A percentile compares a stretch with the other conserved stretches of the same genome.
Conservation (phyloP, 768 basidiomycete genomes). For the Russula earlei region DNA sequence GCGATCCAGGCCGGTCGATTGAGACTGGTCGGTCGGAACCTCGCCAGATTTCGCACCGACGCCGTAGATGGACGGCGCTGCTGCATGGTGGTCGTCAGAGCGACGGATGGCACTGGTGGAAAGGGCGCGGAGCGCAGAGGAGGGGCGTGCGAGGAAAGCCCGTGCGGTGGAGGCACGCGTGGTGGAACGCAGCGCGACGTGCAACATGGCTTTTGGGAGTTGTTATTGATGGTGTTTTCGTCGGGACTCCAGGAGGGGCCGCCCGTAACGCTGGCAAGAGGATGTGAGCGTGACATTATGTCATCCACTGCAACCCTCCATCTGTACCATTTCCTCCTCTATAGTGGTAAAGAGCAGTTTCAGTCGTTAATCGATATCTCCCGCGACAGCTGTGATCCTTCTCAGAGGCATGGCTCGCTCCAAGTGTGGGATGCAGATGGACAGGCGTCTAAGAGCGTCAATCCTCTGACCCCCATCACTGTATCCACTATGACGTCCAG, state of each 20-base stretch:
- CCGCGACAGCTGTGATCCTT: background rate
- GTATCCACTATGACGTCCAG: background rate
- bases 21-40: slow-evolving; percentile 77
- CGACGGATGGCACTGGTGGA: slow-evolving; percentile 46
- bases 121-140: slow-evolving; percentile 41
- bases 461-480: background rate
- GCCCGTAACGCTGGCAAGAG: background rate
- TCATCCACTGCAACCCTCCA: no score
- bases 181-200: slow-evolving; percentile 25
- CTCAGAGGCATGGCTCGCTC: background rate
- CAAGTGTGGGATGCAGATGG: background rate
- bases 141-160: slow-evolving; percentile 4
- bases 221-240: background rate
- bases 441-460: background rate
- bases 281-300: background rate
- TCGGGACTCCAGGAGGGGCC: slow-evolving; percentile 7
- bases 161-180: slow-evolving; percentile 14
- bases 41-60: slow-evolving; percentile 62
- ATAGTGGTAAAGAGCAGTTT: background rate
- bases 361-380: background rate
- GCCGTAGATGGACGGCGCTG: slow-evolving; percentile 61
- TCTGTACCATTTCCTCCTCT: no score
- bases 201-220: slow-evolving; percentile 24
- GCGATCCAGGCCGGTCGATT: slow-evolving; percentile 95
- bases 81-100: slow-evolving; percentile 38